phyloP scores from a whole-genome alignment of 192 early-diverging fungal species.

The Spinellus fusiger region DNA sequence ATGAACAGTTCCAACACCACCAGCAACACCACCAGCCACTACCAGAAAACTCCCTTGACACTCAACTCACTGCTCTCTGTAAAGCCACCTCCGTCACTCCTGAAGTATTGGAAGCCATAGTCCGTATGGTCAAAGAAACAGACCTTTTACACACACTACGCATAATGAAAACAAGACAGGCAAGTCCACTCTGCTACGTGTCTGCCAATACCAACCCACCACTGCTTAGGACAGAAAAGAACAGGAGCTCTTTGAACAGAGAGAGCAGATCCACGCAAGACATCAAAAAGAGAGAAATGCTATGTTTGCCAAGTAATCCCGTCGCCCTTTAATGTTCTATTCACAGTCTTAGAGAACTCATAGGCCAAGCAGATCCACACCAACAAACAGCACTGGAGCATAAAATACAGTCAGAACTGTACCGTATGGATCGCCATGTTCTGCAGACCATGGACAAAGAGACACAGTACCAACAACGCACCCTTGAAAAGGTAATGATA shows the following conservation, averaged over 20 bases:
- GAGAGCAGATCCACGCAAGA: conserved; percentile 3
- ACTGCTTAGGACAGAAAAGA: conserved; percentile 12
- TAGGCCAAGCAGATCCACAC: conserved; percentile 9
- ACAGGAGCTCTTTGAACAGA: conserved; percentile 8
- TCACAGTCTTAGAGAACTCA: conserved; percentile 9
- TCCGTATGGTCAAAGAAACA: conserved; percentile 15
- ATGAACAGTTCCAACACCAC: not conserved
- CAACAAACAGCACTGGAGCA: conserved; percentile 8
- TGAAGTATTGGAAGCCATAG: conserved; percentile 9
- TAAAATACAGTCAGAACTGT: not conserved
- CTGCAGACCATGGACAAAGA: conserved; percentile 3
- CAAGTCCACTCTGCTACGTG: not conserved
- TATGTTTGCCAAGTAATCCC: conserved; percentile 15
- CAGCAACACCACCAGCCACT: not conserved
- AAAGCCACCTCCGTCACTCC: conserved; percentile 17
- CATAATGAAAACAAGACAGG: conserved; percentile 9
- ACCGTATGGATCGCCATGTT: not conserved
- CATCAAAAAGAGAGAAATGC: conserved; percentile 6
- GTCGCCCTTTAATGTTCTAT: not conserved
- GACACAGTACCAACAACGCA: not conserved
- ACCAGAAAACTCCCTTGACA: not conserved
- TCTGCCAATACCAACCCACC: not conserved
- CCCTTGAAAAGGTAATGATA: not conserved
- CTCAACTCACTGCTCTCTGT: not conserved
- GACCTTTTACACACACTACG: conserved; percentile 3